phyloP scores from a whole-genome alignment of 2,329 filamentous ascomycete genomes.

The Ceratocystis cacaofunesta region DNA sequence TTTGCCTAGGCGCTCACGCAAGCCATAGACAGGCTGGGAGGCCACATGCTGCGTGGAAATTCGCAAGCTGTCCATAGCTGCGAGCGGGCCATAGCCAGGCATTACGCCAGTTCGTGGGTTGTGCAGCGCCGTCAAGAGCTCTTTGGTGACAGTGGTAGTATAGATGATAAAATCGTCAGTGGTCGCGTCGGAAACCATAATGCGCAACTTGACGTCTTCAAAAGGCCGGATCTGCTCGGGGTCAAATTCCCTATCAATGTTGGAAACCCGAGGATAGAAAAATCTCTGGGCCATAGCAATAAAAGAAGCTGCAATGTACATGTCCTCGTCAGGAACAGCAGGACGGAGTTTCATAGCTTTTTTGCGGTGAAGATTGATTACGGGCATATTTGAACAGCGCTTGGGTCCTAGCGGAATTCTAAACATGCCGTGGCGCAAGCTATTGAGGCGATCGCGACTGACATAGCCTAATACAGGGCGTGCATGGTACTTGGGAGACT shows the following conservation, averaged over 20 bases:
- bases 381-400: slow-evolving; percentile 31
- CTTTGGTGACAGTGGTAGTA: slow-evolving; percentile 32
- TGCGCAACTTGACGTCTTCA: slow-evolving; percentile 33
- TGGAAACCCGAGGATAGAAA: slow-evolving; percentile 29
- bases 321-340: slow-evolving; percentile 35
- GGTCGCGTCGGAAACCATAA: slow-evolving; percentile 37
- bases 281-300: slow-evolving; percentile 43
- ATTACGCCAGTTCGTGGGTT: slow-evolving; percentile 24
- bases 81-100: slow-evolving; percentile 10
- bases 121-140: slow-evolving; percentile 37
- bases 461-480: slow-evolving; percentile 23
- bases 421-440: slow-evolving; percentile 35
- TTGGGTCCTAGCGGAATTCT: slow-evolving; percentile 30
- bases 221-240: slow-evolving; percentile 24
- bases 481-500: slow-evolving; percentile 27
- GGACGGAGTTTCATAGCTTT: slow-evolving; percentile 35
- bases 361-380: slow-evolving; percentile 33
- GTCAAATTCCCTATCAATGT: slow-evolving; percentile 18
- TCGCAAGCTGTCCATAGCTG: slow-evolving; percentile 24
- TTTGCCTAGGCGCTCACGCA: slow-evolving; percentile 39
- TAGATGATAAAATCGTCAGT: slow-evolving; percentile 39
- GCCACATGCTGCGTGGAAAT: slow-evolving; percentile 5
- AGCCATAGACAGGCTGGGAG: slow-evolving; percentile 23
- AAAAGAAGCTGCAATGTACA: slow-evolving; percentile 37
- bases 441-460: slow-evolving; percentile 15